A percentile compares a stretch with the other conserved stretches of the same genome.
These are phyloP conservation scores for Hortiboletus rubellus DNA, from an alignment of 1,284 basidiomycete genomes.

Conservation along the genomic window DNA sequence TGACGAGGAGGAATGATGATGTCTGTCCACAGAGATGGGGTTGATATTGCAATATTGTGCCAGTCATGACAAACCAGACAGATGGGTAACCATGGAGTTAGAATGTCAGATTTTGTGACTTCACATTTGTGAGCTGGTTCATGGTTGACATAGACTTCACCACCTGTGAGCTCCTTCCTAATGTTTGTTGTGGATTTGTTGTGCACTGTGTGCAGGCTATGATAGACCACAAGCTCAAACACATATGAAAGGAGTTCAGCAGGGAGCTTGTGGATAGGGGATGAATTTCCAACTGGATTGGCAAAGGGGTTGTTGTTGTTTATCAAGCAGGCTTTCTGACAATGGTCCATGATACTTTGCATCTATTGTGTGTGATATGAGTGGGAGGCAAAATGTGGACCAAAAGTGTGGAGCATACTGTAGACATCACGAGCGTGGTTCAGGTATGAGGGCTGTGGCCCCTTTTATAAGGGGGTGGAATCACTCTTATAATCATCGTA, in stretches of 20 bases:
- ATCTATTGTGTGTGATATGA: neutral
- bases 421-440: too few relatives aligned
- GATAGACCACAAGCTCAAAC: neutral
- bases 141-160: neutral
- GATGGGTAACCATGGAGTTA: neutral
- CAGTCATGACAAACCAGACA: neutral
- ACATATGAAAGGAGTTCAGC: neutral
- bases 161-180: too few relatives aligned
- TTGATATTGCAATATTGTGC: neutral
- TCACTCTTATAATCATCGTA: too few relatives aligned
- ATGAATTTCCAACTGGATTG: neutral
- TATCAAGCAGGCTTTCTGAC: neutral
- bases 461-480: too few relatives aligned
- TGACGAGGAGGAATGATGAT: neutral
- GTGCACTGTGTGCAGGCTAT: too few relatives aligned
- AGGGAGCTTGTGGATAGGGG: neutral
- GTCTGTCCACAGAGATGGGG: neutral
- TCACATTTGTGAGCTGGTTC: neutral
- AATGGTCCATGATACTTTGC: too few relatives aligned
- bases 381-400: neutral
- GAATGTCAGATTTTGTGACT: neutral
- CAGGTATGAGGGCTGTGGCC: too few relatives aligned
- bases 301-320: neutral
- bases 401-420: too few relatives aligned
- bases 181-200: neutral